Evolutionary conservation across 2,329 filamentous ascomycete species (phyloP).

Genomic region (Beauveria scarabaeidicola): DNA sequence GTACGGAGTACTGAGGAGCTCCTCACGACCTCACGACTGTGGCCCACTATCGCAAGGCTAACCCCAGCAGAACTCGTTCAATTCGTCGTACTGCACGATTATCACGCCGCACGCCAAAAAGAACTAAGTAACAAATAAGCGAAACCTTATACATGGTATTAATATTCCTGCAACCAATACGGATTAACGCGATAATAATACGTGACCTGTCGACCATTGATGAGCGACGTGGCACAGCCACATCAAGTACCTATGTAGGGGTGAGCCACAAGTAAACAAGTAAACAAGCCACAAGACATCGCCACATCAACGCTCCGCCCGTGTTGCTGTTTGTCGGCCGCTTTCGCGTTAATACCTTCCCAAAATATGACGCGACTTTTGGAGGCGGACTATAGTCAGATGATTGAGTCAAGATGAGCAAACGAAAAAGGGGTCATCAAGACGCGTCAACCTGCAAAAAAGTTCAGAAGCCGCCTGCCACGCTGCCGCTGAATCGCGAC

Average conservation of each 20-base stretch:
- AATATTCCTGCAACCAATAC: neutral
- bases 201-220: too few relatives aligned
- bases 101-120: too few relatives aligned
- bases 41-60: neutral
- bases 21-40: neutral
- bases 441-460: slow-evolving; percentile 19
- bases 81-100: too few relatives aligned
- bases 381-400: neutral
- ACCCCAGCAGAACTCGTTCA: too few relatives aligned
- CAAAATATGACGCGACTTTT: neutral
- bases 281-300: neutral
- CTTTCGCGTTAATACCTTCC: neutral
- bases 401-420: neutral
- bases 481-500: slow-evolving; percentile 39
- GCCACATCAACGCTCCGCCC: neutral
- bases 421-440: slow-evolving; percentile 1
- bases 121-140: too few relatives aligned
- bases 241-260: too few relatives aligned
- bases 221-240: neutral
- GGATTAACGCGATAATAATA: neutral
- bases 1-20: neutral
- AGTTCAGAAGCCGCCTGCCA: neutral
- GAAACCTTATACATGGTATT: too few relatives aligned
- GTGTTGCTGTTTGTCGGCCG: neutral
- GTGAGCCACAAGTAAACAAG: neutral